phyloP scores from a whole-genome alignment of 352 stramenopile species.

The Saprolegnia parasitica region DNA sequence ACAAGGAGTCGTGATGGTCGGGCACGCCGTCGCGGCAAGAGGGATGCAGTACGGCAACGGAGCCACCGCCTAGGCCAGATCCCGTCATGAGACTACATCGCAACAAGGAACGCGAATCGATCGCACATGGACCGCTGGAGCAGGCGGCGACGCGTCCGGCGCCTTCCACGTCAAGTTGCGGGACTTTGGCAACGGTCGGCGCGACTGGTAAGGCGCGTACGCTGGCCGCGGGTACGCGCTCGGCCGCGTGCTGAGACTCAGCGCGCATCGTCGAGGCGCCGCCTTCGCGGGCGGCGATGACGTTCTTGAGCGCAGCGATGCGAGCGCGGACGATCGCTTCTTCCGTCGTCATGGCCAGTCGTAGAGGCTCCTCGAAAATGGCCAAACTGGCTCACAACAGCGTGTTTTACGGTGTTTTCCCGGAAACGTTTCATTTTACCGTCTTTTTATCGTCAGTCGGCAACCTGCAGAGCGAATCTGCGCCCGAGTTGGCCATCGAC shows the following conservation, averaged over 20 bases:
- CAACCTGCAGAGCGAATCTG: not conserved
- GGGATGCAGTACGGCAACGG: not conserved
- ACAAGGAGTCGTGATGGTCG: too few relatives aligned
- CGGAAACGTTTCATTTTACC: not conserved
- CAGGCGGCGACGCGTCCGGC: not conserved
- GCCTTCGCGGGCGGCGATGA: constrained; percentile 33
- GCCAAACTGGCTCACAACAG: not conserved
- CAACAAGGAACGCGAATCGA: not conserved
- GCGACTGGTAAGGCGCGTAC: not conserved
- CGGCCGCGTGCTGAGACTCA: constrained; percentile 30
- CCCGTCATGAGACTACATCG: not conserved
- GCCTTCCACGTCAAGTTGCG: constrained; percentile 27
- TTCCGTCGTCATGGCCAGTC: constrained; percentile 39
- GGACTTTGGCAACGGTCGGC: not conserved
- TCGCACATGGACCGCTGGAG: too few relatives aligned
- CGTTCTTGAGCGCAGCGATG: constrained; percentile 79
- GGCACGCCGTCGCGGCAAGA: not conserved
- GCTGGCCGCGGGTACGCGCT: constrained; percentile 34
- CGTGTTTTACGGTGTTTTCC: not conserved
- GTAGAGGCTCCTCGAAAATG: not conserved
- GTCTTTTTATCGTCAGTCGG: not conserved
- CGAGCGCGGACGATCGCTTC: constrained; percentile 69
- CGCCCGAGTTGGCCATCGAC: not conserved
- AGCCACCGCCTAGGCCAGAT: not conserved
- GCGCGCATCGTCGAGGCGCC: constrained; percentile 29